These are phyloP conservation scores for Cyclotella baltica DNA, from an alignment of 108 stramenopile genomes.

Conservation along the genomic window DNA sequence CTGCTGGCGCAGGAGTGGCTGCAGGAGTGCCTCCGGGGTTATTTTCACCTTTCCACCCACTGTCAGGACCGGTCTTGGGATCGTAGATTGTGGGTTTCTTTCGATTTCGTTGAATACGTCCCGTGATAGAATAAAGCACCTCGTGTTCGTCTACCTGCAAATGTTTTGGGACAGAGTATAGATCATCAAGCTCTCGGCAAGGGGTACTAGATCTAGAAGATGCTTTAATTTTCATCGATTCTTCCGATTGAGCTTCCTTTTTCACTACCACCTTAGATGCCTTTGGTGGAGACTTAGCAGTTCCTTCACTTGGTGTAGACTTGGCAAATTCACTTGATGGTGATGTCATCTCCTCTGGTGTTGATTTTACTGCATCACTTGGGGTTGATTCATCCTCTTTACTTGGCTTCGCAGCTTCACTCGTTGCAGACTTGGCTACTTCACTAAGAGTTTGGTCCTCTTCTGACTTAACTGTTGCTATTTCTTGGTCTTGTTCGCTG, in stretches of 20 bases:
- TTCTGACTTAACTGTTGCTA: neutral
- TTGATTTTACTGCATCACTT: no score
- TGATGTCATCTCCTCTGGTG: no score
- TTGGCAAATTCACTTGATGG: neutral
- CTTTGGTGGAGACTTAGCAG: conserved; percentile 2
- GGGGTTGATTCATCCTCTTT: no score
- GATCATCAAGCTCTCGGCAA: conserved; percentile 7
- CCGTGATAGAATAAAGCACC: conserved; percentile 22
- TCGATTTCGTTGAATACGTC: conserved; percentile 34
- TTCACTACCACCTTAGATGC: neutral
- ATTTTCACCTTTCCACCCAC: conserved; percentile 25
- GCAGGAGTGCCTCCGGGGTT: conserved; percentile 9
- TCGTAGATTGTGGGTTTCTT: conserved; percentile 44
- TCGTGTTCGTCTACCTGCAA: conserved; percentile 23
- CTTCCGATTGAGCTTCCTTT: conserved; percentile 1
- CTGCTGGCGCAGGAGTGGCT: neutral
- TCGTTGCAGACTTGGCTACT: neutral
- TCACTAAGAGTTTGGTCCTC: neutral
- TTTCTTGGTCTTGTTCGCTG: neutral
- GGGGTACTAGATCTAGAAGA: neutral
- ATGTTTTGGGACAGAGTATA: conserved; percentile 2
- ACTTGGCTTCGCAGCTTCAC: no score
- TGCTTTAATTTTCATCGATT: neutral
- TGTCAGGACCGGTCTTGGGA: conserved; percentile 29
- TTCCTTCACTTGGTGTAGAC: neutral